Evolutionary conservation across 805 yeast genomes (phyloP), one percentile per base, ranked within the genome.

Genomic region (Scheffersomyces coipomensis): DNA sequence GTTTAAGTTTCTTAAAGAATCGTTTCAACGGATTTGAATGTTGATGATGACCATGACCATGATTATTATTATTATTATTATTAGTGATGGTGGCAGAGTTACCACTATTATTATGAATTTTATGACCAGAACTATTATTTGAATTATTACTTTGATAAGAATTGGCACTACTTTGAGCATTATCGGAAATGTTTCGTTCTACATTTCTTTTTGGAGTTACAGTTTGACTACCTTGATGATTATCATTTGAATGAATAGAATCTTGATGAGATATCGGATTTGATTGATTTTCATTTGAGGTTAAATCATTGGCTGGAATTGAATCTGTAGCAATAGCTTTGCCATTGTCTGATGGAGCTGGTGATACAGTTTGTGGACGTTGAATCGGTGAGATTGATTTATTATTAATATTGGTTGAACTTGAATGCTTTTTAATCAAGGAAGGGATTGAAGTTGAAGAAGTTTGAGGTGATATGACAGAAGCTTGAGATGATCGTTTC

Each of bases 1-100:
- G 61, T 39, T 58, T 66, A 27, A 73, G 58, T 45, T 75, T 78
- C 52, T 77, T 76, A 56, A 79, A 71, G 53, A 77, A 79, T 39
- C 84, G 55, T 47, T 66, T 75, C 49, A 79, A 56, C 9, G 46
- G 37, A 15, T 27, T 27, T 18, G 27, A 30, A 31, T 35, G 43
- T 12, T 35, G 25, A 33, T 27, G 34, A 24, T 37, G 35, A 22
- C 43, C 44, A 13, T 40, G 35, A 18, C 34, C 30, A 3, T 21
- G 24, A 27, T 40, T 25, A n/a, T 37, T 16, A 19, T 29, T 22
- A 13, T 22, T 13, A 13, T 24, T 25, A 29, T 34, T 38, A 19
- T 33, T 37, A 31, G 36, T 33, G 12, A 46, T 16, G 12, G 10
- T 9, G 15, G 29, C 15, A 10, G 29, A 26, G 12, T n/a, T 19